Conservation (phyloP, 2,329 filamentous ascomycete species). For the Myriosclerotinia scirpicola region DNA sequence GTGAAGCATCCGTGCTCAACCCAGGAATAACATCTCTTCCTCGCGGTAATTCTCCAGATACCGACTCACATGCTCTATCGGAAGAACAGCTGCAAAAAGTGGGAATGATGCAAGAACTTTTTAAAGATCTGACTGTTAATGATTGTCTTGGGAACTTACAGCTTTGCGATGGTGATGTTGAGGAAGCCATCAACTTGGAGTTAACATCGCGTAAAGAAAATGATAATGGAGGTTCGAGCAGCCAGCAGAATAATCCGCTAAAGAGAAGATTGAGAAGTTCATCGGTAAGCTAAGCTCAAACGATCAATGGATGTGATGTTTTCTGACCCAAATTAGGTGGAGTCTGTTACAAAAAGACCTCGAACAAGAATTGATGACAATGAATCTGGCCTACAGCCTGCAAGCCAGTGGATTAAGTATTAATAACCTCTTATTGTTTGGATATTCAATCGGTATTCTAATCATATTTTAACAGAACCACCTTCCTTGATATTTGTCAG, state of each 20-base stretch:
- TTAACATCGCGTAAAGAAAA: not conserved
- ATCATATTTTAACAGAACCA: not conserved
- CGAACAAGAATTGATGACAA: not conserved
- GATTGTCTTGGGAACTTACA: not conserved
- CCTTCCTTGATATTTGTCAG: conserved; percentile 1
- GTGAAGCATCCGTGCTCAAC: not conserved
- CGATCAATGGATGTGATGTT: not conserved
- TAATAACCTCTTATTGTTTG: not conserved
- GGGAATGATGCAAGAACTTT: not conserved
- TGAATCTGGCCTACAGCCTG: not conserved
- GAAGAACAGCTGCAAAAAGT: conserved; percentile 5
- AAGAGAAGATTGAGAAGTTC: not conserved
- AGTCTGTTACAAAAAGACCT: not conserved
- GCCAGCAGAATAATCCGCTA: not conserved
- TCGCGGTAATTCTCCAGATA: not conserved
- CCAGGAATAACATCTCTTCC: not conserved
- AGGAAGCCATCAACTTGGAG: not conserved
- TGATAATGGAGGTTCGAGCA: not conserved
- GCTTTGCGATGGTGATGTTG: not conserved
- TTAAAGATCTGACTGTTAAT: not conserved
- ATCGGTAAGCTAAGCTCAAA: not conserved
- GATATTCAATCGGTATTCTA: not conserved
- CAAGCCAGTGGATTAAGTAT: conserved; percentile 13
- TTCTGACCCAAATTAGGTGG: not conserved
- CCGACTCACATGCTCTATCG: not conserved